Evolutionary conservation across 2,329 filamentous ascomycete species (phyloP).

Genomic region (Zalaria sp.): DNA sequence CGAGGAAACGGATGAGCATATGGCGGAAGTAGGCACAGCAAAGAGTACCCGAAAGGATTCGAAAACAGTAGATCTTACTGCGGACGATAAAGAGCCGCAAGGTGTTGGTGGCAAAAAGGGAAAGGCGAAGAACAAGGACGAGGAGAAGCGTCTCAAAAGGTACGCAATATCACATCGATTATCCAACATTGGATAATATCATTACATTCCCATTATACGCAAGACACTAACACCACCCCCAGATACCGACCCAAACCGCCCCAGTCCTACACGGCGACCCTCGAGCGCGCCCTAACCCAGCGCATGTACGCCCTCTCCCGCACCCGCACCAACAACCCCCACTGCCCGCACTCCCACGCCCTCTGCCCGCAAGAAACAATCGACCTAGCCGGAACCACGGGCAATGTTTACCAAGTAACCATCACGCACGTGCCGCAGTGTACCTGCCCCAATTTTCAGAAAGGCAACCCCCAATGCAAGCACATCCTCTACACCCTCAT

Average conservation of each 20-base stretch:
- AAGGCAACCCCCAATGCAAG: constrained; percentile 45
- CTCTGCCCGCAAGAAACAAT: constrained; percentile 38
- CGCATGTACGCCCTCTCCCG: constrained; percentile 17
- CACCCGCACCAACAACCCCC: constrained; percentile 18
- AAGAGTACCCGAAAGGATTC: neutral
- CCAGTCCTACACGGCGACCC: constrained; percentile 10
- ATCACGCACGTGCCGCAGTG: constrained; percentile 35
- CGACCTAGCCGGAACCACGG: constrained; percentile 45
- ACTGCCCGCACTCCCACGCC: constrained; percentile 22
- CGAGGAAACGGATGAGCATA: no score
- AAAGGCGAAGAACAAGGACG: constrained; percentile 8
- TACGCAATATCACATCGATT: neutral
- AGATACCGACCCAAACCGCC: constrained; percentile 12
- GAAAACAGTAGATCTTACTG: neutral
- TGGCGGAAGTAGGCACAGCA: no score
- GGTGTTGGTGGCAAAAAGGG: constrained; percentile 4
- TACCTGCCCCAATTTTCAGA: constrained; percentile 14
- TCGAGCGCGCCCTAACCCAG: constrained; percentile 15
- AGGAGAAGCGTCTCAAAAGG: constrained; percentile 11
- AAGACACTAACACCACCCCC: neutral
- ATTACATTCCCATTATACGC: neutral
- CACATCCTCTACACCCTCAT: constrained; percentile 49
- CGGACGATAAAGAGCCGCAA: neutral
- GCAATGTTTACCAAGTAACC: constrained; percentile 46
- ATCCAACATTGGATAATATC: no score